Evolutionary conservation across 2,329 filamentous ascomycete species (phyloP).

Genomic region (Hymenoscyphus fructigenus): DNA sequence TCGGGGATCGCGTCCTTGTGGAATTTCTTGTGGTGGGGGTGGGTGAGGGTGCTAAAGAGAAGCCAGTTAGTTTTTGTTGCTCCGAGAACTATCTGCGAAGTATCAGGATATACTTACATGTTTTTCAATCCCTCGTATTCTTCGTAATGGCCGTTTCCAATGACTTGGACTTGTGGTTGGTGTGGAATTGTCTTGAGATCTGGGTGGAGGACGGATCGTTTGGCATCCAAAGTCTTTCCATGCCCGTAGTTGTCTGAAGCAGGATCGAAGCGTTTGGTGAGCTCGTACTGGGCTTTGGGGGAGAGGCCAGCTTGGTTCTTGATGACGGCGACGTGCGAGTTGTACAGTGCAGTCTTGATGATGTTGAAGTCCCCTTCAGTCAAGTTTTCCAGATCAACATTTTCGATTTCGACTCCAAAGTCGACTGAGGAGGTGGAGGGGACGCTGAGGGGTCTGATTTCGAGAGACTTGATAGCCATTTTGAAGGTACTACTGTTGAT

Average conservation of each 20-base stretch:
- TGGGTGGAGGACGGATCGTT: constrained; percentile 65
- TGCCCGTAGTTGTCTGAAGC: constrained; percentile 66
- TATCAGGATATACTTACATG: constrained; percentile 39
- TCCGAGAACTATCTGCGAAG: not conserved
- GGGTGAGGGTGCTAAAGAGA: constrained; percentile 51
- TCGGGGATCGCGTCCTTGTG: constrained; percentile 65
- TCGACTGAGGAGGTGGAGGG: constrained; percentile 43
- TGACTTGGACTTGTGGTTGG: constrained; percentile 78
- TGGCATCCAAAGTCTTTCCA: constrained; percentile 69
- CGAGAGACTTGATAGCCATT: constrained; percentile 36
- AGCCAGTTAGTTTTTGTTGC: not conserved
- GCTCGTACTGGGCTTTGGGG: constrained; percentile 69
- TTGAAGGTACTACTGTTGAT: constrained; percentile 5
- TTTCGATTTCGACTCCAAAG: constrained; percentile 60
- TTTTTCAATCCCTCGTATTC: constrained; percentile 70
- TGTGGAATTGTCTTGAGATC: constrained; percentile 79
- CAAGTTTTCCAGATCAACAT: constrained; percentile 61
- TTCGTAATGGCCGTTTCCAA: constrained; percentile 70
- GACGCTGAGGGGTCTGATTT: constrained; percentile 29
- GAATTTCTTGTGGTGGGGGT: constrained; percentile 77
- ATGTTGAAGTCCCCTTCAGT: constrained; percentile 62
- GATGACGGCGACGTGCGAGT: constrained; percentile 67
- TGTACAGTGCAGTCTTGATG: constrained; percentile 66
- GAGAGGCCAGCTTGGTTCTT: constrained; percentile 64
- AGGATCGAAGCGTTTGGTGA: constrained; percentile 74